A percentile compares a stretch with the other conserved stretches of the same genome.
These are phyloP conservation scores for Thraustochytrium sp. DNA, from an alignment of 352 stramenopile genomes.

Conservation along the genomic window DNA sequence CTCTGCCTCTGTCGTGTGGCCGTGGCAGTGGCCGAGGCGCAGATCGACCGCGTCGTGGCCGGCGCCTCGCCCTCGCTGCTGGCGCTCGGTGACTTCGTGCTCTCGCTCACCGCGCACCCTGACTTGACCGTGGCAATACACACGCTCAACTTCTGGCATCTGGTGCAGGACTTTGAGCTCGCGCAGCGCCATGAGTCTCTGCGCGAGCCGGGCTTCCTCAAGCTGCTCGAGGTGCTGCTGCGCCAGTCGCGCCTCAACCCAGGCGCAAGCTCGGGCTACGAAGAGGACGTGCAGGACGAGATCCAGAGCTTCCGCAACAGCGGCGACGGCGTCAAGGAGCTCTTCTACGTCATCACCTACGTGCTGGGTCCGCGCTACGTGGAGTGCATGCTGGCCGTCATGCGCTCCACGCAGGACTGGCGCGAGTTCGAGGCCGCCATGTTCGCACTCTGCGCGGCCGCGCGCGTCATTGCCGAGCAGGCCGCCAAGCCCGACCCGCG, in stretches of 20 bases:
- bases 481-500: not conserved
- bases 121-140: not conserved
- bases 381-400: not conserved
- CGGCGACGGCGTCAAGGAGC: conserved; percentile 23
- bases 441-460: not conserved
- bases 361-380: conserved; percentile 22
- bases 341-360: conserved; percentile 7
- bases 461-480: not conserved
- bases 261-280: not conserved
- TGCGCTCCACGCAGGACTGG: not conserved
- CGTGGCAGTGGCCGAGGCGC: conserved; percentile 1
- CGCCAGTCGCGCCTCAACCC: not conserved
- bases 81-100: not conserved
- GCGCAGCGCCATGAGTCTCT: conserved; percentile 16
- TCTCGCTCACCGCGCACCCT: not conserved
- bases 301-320: conserved; percentile 23
- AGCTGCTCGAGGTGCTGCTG: conserved; percentile 29
- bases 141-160: conserved; percentile 20
- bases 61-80: not conserved
- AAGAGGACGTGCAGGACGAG: conserved; percentile 1
- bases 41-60: not conserved
- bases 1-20: not conserved
- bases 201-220: conserved; percentile 16
- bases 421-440: conserved; percentile 4
- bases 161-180: conserved; percentile 7